Base-by-base conservation (phyloP, 306 rosid species). In the Vigna trinervia region DNA sequence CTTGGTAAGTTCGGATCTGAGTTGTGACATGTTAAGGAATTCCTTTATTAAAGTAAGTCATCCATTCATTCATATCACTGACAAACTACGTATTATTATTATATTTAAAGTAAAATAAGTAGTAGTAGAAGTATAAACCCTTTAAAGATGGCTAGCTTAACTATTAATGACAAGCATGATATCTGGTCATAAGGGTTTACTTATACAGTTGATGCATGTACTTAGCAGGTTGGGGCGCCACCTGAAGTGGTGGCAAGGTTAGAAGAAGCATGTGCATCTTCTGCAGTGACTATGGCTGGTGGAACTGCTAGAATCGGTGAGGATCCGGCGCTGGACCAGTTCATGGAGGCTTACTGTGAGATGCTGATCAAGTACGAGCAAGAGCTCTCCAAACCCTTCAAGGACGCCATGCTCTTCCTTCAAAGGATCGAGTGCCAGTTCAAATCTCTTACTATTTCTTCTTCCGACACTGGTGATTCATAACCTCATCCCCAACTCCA, bases 331-430 rank as follows among this genome's bases (percentile, higher is more conserved):
- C 74, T 93, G 77, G 94, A 93, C 68, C 97, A 93, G 92, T 93
- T 93, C 88, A 93, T 93, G 97, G 97, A 93, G 76, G 97, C 97
- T 8, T 93, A 93, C 69, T 93, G 97, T 63, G 97, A 93, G 90
- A 93, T 93, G 97, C 87, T 93, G 28, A 85, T 78, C 15, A 93
- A 93, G 84, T 93, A 93, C 32, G 93, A 90, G 75, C 94, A 89
- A 78, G 96, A 93, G 63, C 91, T 93, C 71, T 88, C 93, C 0
- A 93, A 93, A 78, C 97, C 97, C 81, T 93, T 93, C 71, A 90
- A 88, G 67, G 97, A 93, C 73, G 96, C 97, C 77, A 84, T 90
- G 97, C 89, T 89, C 56, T 93, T 90, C 47, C 88, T 93, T 61
- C 89, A 90, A 8, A 75, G 84, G 45, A 81, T 90, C 20, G 96